Conservation (phyloP, 2,329 filamentous ascomycete genomes). For the Diaporthe eres region DNA sequence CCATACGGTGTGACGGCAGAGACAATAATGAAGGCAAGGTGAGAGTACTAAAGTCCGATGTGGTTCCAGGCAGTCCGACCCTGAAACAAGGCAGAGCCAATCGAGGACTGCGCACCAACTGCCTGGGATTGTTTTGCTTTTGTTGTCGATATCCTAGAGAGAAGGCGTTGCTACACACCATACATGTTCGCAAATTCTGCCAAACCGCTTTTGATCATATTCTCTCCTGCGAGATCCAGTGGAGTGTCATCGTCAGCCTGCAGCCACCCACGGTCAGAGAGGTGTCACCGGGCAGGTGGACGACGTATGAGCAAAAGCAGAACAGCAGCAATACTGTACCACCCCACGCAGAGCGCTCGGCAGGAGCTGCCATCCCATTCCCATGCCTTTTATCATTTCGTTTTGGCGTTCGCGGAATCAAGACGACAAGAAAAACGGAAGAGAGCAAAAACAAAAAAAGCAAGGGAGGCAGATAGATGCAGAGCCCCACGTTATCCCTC, state of each 20-base stretch:
- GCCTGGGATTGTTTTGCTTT: constrained; percentile 9
- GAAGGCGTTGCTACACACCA: neutral
- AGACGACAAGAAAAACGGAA: neutral
- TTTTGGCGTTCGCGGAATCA: constrained; percentile 11
- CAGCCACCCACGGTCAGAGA: neutral
- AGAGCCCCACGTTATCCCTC: constrained; percentile 13
- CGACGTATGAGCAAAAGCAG: neutral
- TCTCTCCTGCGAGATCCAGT: constrained; percentile 1
- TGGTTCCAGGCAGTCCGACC: constrained; percentile 8
- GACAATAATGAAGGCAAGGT: neutral
- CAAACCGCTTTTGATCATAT: neutral
- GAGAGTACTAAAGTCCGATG: constrained; percentile 13
- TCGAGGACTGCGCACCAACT: constrained; percentile 3
- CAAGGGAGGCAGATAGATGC: neutral
- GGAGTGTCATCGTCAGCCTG: neutral
- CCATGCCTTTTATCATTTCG: neutral
- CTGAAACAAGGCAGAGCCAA: constrained; percentile 16
- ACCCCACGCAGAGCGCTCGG: neutral
- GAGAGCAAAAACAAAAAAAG: neutral
- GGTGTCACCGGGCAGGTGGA: neutral
- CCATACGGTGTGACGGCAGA: neutral
- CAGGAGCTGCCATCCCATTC: neutral
- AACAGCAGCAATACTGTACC: neutral
- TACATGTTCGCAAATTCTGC: neutral
- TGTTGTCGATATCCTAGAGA: neutral